Evolutionary conservation across 2,329 filamentous ascomycete genomes (phyloP), one percentile per base, ranked within the genome.

Genomic region (Cercospora zeae-maydis): DNA sequence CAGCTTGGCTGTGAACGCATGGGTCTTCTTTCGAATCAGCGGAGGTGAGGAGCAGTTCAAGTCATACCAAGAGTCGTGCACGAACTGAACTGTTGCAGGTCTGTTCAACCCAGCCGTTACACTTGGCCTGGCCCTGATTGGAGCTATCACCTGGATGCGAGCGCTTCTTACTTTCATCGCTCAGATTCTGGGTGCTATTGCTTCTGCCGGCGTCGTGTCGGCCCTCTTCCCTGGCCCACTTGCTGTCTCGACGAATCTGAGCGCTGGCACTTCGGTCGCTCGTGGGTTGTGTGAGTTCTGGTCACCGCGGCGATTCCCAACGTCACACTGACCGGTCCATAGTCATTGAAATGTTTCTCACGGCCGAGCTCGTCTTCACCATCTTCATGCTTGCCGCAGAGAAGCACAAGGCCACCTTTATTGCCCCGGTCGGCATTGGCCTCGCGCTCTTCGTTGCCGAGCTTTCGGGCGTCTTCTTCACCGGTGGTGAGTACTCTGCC

Each of bases 261-360:
- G 76, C 47, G 69, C 69, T 13, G 70, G 71, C 19, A 81, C 80
- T 2, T 79, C 78, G 1, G 69, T 81, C 24, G 74, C 72, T 24
- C 78, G 77, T 36, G 81, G 80, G 11, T 68, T 83, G 3, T 82
- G 69, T 70, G 59, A 59, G 67, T 34, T 19, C 24, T 14, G 13
- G 11, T 9, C 76, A 68, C 51, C 14, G 16, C 21, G 13, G 6
- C 39, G 33, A 14, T 4, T 13, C 13, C 14, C n/a, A 13, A 16
- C 4, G 13, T 19, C 49, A 16, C 5, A 56, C 65, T 70, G 30
- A 70, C 42, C 4, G 10, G 7, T 16, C 47, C 10, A 19, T 58
- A 71, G 68, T 77, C 72, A 81, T 82, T 59, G 80, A 82, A 65
- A 81, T 81, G 78, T 79, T 83, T 59, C 72, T 82, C 39, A 83